Conservation (phyloP, 768 basidiomycete genomes). For the Pleurotus tuber-regium region DNA sequence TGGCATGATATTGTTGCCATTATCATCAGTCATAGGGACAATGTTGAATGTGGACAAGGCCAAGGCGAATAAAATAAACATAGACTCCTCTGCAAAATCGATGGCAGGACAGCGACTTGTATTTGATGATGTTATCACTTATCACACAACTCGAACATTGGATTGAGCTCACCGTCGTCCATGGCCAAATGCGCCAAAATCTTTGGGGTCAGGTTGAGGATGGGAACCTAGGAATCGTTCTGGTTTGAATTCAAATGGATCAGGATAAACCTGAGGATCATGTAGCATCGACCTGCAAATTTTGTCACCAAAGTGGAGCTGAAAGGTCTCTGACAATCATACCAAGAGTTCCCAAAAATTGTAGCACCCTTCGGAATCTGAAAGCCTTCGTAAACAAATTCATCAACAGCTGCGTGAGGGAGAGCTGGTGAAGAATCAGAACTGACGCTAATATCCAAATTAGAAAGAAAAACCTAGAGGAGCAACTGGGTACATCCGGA, state of each 20-base stretch:
- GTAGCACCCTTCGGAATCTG: conserved; percentile 22
- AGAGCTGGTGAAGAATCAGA: background rate
- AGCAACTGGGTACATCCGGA: conserved; percentile 9
- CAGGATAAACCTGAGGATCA: conserved; percentile 45
- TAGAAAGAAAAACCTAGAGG: conserved; percentile 13
- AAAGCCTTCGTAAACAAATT: conserved; percentile 27
- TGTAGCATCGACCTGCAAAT: conserved; percentile 49
- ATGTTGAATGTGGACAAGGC: background rate
- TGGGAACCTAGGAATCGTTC: conserved; percentile 33
- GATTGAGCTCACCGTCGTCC: conserved; percentile 17
- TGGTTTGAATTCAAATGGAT: conserved; percentile 49
- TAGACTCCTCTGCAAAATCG: background rate
- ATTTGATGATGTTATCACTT: background rate
- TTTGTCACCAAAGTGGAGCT: background rate
- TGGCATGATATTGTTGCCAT: background rate
- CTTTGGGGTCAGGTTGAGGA: conserved; percentile 14
- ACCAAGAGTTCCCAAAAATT: background rate
- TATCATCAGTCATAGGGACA: background rate
- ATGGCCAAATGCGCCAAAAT: conserved; percentile 18
- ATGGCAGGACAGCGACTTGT: background rate
- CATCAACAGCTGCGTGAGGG: conserved; percentile 15
- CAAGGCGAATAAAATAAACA: background rate
- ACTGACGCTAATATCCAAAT: background rate
- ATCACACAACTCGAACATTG: background rate
- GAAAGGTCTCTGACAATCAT: background rate